Evolutionary conservation across 352 stramenopile genomes (phyloP), one percentile per base, ranked within the genome.

Genomic region (Phytophthora boehmeriae): DNA sequence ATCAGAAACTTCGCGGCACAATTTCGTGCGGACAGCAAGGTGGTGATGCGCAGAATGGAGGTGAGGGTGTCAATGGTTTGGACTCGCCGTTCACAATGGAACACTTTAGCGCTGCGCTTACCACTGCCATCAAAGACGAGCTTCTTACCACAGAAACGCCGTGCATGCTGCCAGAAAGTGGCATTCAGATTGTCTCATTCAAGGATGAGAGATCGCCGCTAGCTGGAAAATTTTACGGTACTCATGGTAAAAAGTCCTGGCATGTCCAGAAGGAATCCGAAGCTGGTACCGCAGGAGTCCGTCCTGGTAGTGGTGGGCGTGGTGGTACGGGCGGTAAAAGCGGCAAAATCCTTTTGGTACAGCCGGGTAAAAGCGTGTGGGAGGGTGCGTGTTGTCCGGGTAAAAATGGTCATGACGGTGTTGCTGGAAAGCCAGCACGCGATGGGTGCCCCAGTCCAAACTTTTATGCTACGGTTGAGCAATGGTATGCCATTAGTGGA

Each of bases 401-500:
- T n/a, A 16, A 6, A 10, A 16, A 44, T 14, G 63, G 63, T 10
- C 28, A 8, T 0, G 44, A 59, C 22, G 63, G 63, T 16, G 16
- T 10, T 5, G 23, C 48, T 30, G 63, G 57, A 28, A 42, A 23
- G 16, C 1, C 41, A 2, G 47, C 52, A 36, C 57, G 44, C n/a
- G 41, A 68, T 27, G 59, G 63, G 4, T 46, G 28, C 11, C 8
- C 9, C 0, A 72, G 63, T 19, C 41, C 47, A 1, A 59, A 20
- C 6, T 64, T 64, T 36, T 43, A 14, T 30, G 63, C 39, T 8
- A 47, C 0, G 1, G 22, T 68, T 9, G 5, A 55, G 2, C 46
- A 68, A 68, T 72, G 63, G 63, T 68, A 68, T 11, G 32, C 4
- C 5, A 60, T 14, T 41, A 46, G 58, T 4, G 43, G 48, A 1